Conservation (phyloP, 257 asterid species). For the Anisodus acutangulus region DNA sequence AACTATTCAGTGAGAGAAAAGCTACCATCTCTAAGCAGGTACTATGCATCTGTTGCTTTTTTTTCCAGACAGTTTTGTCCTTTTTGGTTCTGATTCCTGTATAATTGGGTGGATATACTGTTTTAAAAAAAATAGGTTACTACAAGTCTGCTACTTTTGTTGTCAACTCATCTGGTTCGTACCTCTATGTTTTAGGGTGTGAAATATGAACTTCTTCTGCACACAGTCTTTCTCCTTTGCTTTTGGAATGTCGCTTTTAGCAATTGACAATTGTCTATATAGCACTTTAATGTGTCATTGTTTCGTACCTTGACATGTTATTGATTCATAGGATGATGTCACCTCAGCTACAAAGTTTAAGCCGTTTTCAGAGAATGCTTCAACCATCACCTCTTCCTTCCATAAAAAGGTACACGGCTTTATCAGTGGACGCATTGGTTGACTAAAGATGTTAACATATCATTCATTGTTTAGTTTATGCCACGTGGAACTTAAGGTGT, state of each 20-base stretch:
- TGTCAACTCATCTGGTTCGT: not conserved
- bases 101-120: not conserved
- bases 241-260: not conserved
- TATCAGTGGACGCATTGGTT: conserved; percentile 6
- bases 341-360: conserved; percentile 46
- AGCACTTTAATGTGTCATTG: not conserved
- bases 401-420: conserved; percentile 49
- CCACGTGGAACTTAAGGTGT: conserved; percentile 2
- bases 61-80: conserved; percentile 10
- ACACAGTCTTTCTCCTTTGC: not conserved
- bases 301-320: not conserved
- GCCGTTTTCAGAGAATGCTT: conserved; percentile 40
- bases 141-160: not conserved
- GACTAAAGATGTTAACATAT: conserved; percentile 9
- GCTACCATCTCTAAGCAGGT: conserved; percentile 53
- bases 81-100: not conserved
- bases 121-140: conserved; percentile 8
- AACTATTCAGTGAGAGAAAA: conserved; percentile 52
- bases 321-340: conserved; percentile 35
- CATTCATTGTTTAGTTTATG: not conserved
- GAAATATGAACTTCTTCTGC: not conserved
- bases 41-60: conserved; percentile 14
- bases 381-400: conserved; percentile 45
- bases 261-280: not conserved
- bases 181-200: not conserved